Base-by-base conservation (phyloP, 2,329 filamentous ascomycete species). In the Penicillium sp. region DNA sequence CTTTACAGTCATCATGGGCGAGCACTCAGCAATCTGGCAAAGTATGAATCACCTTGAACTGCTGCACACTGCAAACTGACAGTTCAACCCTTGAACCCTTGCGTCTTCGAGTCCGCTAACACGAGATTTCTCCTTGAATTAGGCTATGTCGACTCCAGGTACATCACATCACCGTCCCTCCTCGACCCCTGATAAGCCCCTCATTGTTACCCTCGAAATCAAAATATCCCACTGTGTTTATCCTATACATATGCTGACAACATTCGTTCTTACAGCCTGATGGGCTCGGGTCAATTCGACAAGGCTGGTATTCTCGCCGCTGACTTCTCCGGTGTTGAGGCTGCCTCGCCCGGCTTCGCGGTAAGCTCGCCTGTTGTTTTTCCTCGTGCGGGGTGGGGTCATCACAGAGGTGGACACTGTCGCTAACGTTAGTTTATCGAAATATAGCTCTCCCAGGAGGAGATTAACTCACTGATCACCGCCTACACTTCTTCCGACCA, bases 301-400 rank as follows among this genome's bases (percentile, higher is more conserved):
- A 88, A 91, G 81, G 92, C 84, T 70, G 89, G 90, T 73, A 92
- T 96, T 75, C 86, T 94, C 82, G 92, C 89, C 77, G 80, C 79
- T 64, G 89, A 89, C 67, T 90, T 91, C 69, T 89, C 90, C 78
- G 91, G 88, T 74, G 83, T 86, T 69, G 95, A 91, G 91, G 91
- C 91, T 60, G 75, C 81, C 42, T 87, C 86, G 29, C 23, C 84
- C 54, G 84, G 82, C 67, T 96, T 96, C 81, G 80, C 82, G 73
- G 91, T 96, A 88, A 76, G 79, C 47, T 45, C 73, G 58, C 59
- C 38, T 23, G 21, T 46, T 53, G 50, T 47, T 31, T 43, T 38
- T 45, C n/a, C 23, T 29, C 51, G 43, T 58, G 56, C 53, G 50
- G 56, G 54, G 53, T 45, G 55, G 42, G 29, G 23, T 43, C 35